These are phyloP conservation scores for Chytridiales sp. DNA, from an alignment of 371 early-diverging fungal species.

Conservation along the genomic window DNA sequence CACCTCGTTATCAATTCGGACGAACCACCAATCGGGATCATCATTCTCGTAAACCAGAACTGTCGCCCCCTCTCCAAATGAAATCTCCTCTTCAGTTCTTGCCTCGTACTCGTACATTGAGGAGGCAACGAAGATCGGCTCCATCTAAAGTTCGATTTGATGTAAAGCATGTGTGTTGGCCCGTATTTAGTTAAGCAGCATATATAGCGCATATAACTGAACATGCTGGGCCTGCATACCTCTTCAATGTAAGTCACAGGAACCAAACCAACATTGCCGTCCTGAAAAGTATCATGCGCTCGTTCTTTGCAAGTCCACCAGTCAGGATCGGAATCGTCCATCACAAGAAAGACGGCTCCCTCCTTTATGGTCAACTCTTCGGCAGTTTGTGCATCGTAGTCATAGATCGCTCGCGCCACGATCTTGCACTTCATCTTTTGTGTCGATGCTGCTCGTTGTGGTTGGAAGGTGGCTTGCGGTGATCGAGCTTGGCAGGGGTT, in stretches of 20 bases:
- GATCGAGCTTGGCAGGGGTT: no score
- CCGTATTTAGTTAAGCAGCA: neutral
- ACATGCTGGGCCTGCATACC: constrained; percentile 16
- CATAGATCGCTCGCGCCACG: constrained; percentile 69
- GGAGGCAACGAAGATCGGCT: constrained; percentile 26
- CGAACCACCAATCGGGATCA: constrained; percentile 54
- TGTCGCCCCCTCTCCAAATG: constrained; percentile 63
- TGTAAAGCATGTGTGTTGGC: neutral
- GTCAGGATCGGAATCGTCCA: constrained; percentile 41
- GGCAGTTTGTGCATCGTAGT: constrained; percentile 79
- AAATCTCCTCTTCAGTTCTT: constrained; percentile 81
- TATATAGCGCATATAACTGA: neutral
- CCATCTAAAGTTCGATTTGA: constrained; percentile 21
- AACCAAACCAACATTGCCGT: constrained; percentile 37
- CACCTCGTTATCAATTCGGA: constrained; percentile 35
- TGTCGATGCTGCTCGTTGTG: no score
- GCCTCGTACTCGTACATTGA: constrained; percentile 86
- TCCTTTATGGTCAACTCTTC: constrained; percentile 84
- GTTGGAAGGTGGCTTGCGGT: no score
- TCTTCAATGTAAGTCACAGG: constrained; percentile 46
- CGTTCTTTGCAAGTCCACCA: constrained; percentile 41
- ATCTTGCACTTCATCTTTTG: constrained; percentile 31
- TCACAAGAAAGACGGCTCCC: constrained; percentile 44
- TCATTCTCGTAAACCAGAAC: constrained; percentile 36
- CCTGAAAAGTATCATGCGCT: constrained; percentile 41